Conservation (phyloP, 306 rosid species). For the Prunus mira region DNA sequence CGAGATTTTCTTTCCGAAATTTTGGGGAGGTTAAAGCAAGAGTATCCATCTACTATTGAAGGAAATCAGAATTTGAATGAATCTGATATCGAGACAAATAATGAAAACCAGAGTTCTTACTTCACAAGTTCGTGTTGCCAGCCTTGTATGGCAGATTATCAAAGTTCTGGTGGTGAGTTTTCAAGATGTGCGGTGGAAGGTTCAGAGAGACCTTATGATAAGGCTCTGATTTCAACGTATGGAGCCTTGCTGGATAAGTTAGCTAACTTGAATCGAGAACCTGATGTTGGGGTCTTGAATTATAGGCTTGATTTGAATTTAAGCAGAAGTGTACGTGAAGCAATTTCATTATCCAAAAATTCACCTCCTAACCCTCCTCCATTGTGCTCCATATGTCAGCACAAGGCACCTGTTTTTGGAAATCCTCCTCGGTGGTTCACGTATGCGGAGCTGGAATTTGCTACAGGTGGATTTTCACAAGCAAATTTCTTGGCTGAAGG, state of each 20-base stretch:
- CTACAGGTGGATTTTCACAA: slow-evolving; percentile 81
- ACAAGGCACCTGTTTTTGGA: slow-evolving; percentile 90
- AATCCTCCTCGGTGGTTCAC: slow-evolving; percentile 96
- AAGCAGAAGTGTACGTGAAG: slow-evolving; percentile 77
- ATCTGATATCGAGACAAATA: slow-evolving; percentile 56
- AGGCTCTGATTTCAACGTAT: slow-evolving; percentile 44
- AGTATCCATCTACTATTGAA: slow-evolving; percentile 35
- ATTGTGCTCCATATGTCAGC: slow-evolving; percentile 90
- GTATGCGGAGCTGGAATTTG: slow-evolving; percentile 71
- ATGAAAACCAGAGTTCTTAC: slow-evolving; percentile 57
- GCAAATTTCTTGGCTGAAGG: slow-evolving; percentile 97
- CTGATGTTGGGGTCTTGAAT: slow-evolving; percentile 41
- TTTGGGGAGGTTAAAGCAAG: slow-evolving; percentile 44
- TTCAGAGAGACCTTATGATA: slow-evolving; percentile 33
- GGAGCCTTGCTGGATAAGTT: slow-evolving; percentile 57
- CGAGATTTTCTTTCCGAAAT: slow-evolving; percentile 49
- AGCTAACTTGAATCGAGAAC: slow-evolving; percentile 53
- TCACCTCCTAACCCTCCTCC: slow-evolving; percentile 86
- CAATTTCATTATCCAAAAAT: slow-evolving; percentile 53
- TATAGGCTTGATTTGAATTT: slow-evolving; percentile 57
- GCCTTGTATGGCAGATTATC: slow-evolving; percentile 63
- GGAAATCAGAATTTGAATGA: slow-evolving; percentile 44
- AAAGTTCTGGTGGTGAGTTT: slow-evolving; percentile 43
- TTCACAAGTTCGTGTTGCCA: slow-evolving; percentile 57
- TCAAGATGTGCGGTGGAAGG: slow-evolving; percentile 37